These are phyloP conservation scores for Cyclostephanos tholiformis DNA, from an alignment of 108 stramenopile species.

Conservation along the genomic window DNA sequence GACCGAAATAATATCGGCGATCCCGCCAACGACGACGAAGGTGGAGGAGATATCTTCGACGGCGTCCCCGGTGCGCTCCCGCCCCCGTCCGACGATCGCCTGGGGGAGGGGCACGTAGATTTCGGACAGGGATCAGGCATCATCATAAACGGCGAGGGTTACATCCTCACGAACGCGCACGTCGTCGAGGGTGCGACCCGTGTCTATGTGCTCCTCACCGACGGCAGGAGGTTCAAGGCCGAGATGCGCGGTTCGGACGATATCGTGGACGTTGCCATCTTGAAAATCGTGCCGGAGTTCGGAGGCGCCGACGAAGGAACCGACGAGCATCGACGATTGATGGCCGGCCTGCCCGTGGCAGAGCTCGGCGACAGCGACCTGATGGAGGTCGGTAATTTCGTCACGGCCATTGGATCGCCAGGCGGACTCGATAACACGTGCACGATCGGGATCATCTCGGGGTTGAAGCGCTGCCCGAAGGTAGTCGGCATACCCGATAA, in stretches of 20 bases:
- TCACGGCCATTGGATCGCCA: slow-evolving; percentile 73
- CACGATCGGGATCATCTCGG: slow-evolving; percentile 88
- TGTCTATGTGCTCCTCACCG: slow-evolving; percentile 80
- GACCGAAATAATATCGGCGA: not conserved
- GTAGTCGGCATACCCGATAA: slow-evolving; percentile 89
- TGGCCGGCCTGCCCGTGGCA: slow-evolving; percentile 65
- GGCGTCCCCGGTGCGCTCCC: slow-evolving; percentile 21
- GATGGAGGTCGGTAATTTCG: slow-evolving; percentile 82
- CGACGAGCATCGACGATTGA: slow-evolving; percentile 8
- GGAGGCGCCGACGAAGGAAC: slow-evolving; percentile 18
- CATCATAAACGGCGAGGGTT: slow-evolving; percentile 76
- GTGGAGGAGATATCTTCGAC: slow-evolving; percentile 45
- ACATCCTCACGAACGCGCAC: slow-evolving; percentile 91
- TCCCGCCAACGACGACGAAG: slow-evolving; percentile 25
- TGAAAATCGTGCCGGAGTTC: slow-evolving; percentile 67
- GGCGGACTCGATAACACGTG: slow-evolving; percentile 91
- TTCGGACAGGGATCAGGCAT: slow-evolving; percentile 90
- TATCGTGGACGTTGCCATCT: slow-evolving; percentile 90
- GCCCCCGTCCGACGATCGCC: slow-evolving; percentile 30
- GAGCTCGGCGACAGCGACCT: slow-evolving; percentile 78
- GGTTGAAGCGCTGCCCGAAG: slow-evolving; percentile 74
- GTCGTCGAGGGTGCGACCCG: slow-evolving; percentile 83
- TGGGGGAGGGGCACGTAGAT: slow-evolving; percentile 34
- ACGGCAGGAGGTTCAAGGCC: slow-evolving; percentile 82
- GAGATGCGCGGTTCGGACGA: slow-evolving; percentile 79